Conservation (phyloP, 495 filamentous ascomycete genomes). For the Penicillium crystallinum region DNA sequence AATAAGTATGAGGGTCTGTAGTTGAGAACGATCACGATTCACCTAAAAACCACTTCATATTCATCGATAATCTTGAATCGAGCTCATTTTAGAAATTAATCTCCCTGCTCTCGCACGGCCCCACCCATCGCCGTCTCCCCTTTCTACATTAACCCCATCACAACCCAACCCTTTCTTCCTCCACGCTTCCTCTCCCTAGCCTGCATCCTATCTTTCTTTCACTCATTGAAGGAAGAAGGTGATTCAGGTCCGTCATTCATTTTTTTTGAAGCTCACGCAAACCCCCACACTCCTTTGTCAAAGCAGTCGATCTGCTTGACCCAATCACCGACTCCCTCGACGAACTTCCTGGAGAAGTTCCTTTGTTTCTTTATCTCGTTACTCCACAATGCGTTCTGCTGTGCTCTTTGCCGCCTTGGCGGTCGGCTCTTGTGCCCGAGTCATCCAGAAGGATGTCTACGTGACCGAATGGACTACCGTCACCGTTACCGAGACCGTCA, state of each 20-base stretch:
- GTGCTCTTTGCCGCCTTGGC: slow-evolving; percentile 57
- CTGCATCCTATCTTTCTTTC: slow-evolving; percentile 21
- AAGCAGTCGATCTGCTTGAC: slow-evolving; percentile 40
- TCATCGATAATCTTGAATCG: too few relatives aligned
- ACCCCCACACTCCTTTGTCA: slow-evolving; percentile 20
- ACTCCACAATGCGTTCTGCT: slow-evolving; percentile 59
- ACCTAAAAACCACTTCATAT: too few relatives aligned
- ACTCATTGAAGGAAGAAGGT: slow-evolving; percentile 36
- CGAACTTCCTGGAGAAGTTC: slow-evolving; percentile 42
- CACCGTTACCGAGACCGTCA: slow-evolving; percentile 60
- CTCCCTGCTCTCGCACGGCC: slow-evolving; percentile 17
- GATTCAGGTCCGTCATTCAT: slow-evolving; percentile 38
- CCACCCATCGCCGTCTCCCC: slow-evolving; percentile 10
- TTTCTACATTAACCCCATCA: slow-evolving; percentile 19
- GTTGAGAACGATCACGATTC: too few relatives aligned
- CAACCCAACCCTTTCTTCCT: slow-evolving; percentile 18
- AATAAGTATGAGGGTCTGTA: too few relatives aligned
- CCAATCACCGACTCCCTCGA: slow-evolving; percentile 2
- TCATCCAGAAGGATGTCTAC: slow-evolving; percentile 50
- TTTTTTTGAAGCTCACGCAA: slow-evolving; percentile 20
- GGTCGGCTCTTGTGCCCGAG: slow-evolving; percentile 54
- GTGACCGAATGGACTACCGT: slow-evolving; percentile 53
- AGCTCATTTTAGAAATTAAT: slow-evolving; percentile 6
- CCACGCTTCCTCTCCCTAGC: slow-evolving; percentile 11
- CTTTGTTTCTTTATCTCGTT: slow-evolving; percentile 28